These are phyloP conservation scores for Lactarius hengduanensis DNA, from an alignment of 768 basidiomycete species.

Conservation along the genomic window DNA sequence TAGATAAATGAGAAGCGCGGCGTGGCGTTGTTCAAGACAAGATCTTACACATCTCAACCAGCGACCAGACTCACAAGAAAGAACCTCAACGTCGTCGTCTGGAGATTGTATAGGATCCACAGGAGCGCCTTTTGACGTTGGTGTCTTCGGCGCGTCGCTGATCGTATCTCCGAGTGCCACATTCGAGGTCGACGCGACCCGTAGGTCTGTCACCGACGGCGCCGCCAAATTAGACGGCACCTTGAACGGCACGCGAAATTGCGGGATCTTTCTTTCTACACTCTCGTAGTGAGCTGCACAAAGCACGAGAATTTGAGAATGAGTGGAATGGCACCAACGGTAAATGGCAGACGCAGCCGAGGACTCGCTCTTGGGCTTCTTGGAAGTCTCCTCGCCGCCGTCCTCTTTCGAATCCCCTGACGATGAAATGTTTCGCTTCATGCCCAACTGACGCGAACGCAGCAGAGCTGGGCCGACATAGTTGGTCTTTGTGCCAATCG, in stretches of 20 bases:
- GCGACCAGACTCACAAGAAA: conserved; percentile 34
- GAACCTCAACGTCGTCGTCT: conserved; percentile 27
- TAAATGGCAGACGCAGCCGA: background rate
- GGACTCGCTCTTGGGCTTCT: conserved; percentile 16
- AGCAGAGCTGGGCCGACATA: conserved; percentile 26
- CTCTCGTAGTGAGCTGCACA: background rate
- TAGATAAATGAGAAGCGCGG: background rate
- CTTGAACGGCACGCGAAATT: conserved; percentile 39
- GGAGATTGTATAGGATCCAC: conserved; percentile 18
- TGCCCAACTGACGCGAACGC: conserved; percentile 20
- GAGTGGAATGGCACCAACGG: conserved; percentile 1
- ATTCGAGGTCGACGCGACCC: background rate
- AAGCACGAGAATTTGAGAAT: background rate
- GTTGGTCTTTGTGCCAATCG: conserved; percentile 21
- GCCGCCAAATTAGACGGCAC: conserved; percentile 27
- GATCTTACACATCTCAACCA: conserved; percentile 32
- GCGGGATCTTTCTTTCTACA: conserved; percentile 7
- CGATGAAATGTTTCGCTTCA: conserved; percentile 17
- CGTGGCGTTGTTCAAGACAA: background rate
- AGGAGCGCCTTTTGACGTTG: background rate
- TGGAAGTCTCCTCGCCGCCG: conserved; percentile 9
- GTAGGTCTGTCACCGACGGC: conserved; percentile 1
- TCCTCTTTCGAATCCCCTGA: conserved; percentile 9
- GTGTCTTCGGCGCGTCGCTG: background rate
- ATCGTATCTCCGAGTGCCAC: background rate